Evolutionary conservation across 306 rosid genomes (phyloP).

Genomic region (Vigna angularis): DNA sequence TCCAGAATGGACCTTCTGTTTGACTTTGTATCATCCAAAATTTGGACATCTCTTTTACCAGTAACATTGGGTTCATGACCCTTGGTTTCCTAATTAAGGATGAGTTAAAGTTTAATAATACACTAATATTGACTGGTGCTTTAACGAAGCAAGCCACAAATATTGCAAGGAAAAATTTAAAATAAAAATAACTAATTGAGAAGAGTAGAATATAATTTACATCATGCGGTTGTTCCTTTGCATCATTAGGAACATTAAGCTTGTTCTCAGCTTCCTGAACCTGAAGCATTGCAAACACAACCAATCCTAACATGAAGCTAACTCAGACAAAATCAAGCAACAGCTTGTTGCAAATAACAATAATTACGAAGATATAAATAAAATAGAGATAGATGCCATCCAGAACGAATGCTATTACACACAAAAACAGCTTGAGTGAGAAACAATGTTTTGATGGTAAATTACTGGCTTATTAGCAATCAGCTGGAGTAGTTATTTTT

Average conservation of each 20-base stretch:
- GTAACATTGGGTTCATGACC: constrained; percentile 40
- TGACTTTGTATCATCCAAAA: constrained; percentile 39
- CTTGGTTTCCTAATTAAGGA: constrained; percentile 54
- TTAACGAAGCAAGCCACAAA: not conserved
- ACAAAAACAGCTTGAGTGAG: no score
- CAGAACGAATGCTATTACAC: no score
- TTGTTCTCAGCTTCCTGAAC: constrained; percentile 52
- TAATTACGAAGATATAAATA: no score
- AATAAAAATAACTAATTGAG: not conserved
- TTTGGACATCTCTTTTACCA: constrained; percentile 36
- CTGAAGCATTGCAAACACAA: constrained; percentile 50
- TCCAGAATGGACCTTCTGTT: constrained; percentile 35
- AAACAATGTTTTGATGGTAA: no score
- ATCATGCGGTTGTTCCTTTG: constrained; percentile 47
- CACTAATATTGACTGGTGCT: not conserved
- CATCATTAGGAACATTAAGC: constrained; percentile 36
- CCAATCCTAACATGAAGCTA: constrained; percentile 42
- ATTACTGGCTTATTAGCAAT: no score
- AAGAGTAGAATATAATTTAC: constrained; percentile 42
- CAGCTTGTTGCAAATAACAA: no score
- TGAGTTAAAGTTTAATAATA: constrained; percentile 28
- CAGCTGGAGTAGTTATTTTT: no score
- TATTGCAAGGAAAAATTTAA: not conserved
- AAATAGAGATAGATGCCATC: no score
- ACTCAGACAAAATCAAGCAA: constrained; percentile 29